Base-by-base conservation (phyloP, 805 yeast species). In the Myxozyma monticola region DNA sequence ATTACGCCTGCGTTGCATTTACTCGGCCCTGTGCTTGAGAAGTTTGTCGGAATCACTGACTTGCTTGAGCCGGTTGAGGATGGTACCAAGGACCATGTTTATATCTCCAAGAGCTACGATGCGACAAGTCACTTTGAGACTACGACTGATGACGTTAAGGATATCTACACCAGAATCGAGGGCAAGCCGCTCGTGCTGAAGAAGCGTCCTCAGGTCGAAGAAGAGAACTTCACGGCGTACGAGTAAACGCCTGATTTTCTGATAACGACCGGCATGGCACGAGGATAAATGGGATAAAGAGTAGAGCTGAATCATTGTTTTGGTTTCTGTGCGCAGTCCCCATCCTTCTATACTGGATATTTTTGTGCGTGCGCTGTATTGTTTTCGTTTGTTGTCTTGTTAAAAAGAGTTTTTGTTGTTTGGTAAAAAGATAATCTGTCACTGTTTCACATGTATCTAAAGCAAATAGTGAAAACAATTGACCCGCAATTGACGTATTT, bases 81-180 rank as follows among this genome's bases (percentile, higher is more conserved):
- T 66, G 99, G 99, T 9, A 73, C 84, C 15, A 73, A 77, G 54
- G 90, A 85, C 68, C 81, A 84, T 49, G 81, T 93, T 42, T 93
- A 71, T 70, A 76, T 93, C 50, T 88, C 97, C 33, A 85, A 79
- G 72, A 85, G 95, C 51, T 93, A 89, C 68, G 99, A 93, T 68
- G 85, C 98, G 1, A 78, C 95, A 8, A 88, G 96, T 8, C 99
- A 93, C 71, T 93, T 93, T 67, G 99, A 93, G 71, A 74, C 90
- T 37, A 86, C 96, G 62, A 93, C 99, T 34, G 98, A 93, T 68
- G 98, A 93, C 68, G 95, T 93, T 61, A 89, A 88, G 71, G 96
- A 91, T 68, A 78, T 93, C 46, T 93, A 93, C 70, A 83, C 84
- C 69, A 81, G 98, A 68, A 84, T 93, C 58, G 86, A 86, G 29